Base-by-base conservation (phyloP, 352 stramenopile genomes). In the Phytophthora multivora region DNA sequence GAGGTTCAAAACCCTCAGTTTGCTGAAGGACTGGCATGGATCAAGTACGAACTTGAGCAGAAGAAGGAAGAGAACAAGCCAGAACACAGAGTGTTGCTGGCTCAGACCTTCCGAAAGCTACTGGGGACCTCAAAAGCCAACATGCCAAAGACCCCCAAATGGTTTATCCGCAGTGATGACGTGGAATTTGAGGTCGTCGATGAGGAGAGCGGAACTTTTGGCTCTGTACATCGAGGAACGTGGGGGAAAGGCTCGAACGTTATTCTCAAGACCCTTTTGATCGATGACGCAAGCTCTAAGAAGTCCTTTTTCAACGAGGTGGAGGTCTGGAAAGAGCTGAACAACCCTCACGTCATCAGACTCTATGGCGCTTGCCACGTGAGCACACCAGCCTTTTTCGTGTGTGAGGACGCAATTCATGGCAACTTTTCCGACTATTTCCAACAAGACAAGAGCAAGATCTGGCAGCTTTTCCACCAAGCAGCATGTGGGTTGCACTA, bases 401-500 rank as follows among this genome's bases (percentile, higher is more conserved):
- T 75, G 11, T 71, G 60, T 21, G 66, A 79, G 39, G 49, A 63
- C 12, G 71, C 63, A 12, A 23, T 25, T 5, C 11, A 28, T 9
- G 60, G 64, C 8, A 63, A 74, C 49, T 59, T 80, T 12, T 56
- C 53, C 51, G 18, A 3, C 66, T 64, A 28, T 62, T 81, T 38
- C 26, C 46, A 23, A 12, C 8, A 63, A 6, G 41, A 63, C 18
- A 43, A 47, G 5, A 41, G 30, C 7, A 47, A 60, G 12, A 15
- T 77, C 5, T 75, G 62, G 62, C 56, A 51, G 11, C 56, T 63
- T 9, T 60, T 82, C 16, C 56, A 69, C 33, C 41, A 69, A 23
- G 57, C 57, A 4, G 63, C 62, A 3, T 38, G 70, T 4, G 88
- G 83, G 0, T 54, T 96, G 1, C 30, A 41, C 16, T 95, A 83